Base-by-base conservation (phyloP, 305 asterid genomes). In the Solanum hybrid region DNA sequence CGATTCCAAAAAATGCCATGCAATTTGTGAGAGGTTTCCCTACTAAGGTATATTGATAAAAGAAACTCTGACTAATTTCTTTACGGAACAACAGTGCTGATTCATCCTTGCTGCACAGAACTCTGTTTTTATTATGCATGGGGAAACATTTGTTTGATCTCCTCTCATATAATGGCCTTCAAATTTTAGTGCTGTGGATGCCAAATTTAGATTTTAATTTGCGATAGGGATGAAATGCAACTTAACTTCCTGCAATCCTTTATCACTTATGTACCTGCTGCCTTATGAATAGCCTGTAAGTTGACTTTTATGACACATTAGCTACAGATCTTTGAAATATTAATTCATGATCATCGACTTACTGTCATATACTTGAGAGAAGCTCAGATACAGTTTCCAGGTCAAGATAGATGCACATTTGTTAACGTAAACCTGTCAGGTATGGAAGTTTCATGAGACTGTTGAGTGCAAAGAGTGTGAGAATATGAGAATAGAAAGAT, bases 1-100 rank as follows among this genome's bases (percentile, higher is more conserved):
- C 99, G 77, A 97, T 97, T 87, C 96, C 99, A 36, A 97, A 96
- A 94, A 95, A 95, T 70, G 98, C 97, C 87, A 95, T 97, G 98
- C 94, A 92, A 92, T 96, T 95, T 92, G 95, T 97, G 81, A 94
- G 87, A 80, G 99, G 99, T 88, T 97, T 95, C 91, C 99, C 99
- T 84, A 97, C 99, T 65, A 97, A 95, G 99, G 99, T 97, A 93
- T 41, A 72, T 39, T 79, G 68, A 89, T 85, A 32, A 29, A 37
- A 29, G 39, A 29, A 31, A 13, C 41, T 65, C 76, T 82, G 14
- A 88, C 26, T 79, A 78, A 13, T 76, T 89, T 37, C 36, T 36
- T 73, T 57, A 51, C 17, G 24, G 76, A 45, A 31, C 26, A 82
- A 39, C 88, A 45, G 88, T 51, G 24, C 29, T 29, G 88, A 51